These are phyloP conservation scores for Flaveria trinervia DNA, from an alignment of 129 eudicot species.

Conservation along the genomic window DNA sequence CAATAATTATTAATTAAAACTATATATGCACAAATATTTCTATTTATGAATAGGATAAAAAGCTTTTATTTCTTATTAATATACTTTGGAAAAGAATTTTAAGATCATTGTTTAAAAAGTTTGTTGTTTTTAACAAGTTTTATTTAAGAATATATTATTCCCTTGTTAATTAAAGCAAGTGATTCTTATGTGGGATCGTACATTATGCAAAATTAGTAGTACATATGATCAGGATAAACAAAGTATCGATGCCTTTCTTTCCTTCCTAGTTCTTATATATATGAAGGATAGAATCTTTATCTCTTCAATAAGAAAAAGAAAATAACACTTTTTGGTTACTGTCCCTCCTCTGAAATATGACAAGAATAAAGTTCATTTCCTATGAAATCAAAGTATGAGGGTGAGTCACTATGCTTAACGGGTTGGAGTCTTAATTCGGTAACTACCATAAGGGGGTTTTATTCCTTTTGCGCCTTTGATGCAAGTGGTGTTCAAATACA, in stretches of 20 bases:
- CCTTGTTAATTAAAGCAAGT: slow-evolving; percentile 12
- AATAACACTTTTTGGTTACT: slow-evolving; percentile 17
- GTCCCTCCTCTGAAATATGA: background rate
- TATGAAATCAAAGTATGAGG: background rate
- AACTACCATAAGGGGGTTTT: background rate
- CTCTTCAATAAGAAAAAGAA: slow-evolving; percentile 24
- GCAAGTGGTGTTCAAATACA: background rate
- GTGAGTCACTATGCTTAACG: background rate
- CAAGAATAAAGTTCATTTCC: background rate
- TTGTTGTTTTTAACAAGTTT: background rate
- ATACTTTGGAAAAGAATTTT: background rate
- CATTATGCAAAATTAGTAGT: slow-evolving; percentile 1
- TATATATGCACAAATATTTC: background rate
- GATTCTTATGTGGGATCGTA: slow-evolving; percentile 10
- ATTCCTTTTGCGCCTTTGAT: background rate
- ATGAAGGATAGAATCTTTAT: slow-evolving; percentile 17
- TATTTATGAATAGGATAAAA: background rate
- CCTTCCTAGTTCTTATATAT: slow-evolving; percentile 17
- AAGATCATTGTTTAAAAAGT: background rate
- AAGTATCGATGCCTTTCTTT: slow-evolving; percentile 28
- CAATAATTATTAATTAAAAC: background rate
- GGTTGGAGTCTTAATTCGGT: background rate
- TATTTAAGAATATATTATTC: background rate
- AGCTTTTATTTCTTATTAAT: too few relatives aligned
- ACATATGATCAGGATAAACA: slow-evolving; percentile 8